Evolutionary conservation across 495 filamentous ascomycete genomes (phyloP).

Genomic region (Pseudoneurospora amorphoporcata): DNA sequence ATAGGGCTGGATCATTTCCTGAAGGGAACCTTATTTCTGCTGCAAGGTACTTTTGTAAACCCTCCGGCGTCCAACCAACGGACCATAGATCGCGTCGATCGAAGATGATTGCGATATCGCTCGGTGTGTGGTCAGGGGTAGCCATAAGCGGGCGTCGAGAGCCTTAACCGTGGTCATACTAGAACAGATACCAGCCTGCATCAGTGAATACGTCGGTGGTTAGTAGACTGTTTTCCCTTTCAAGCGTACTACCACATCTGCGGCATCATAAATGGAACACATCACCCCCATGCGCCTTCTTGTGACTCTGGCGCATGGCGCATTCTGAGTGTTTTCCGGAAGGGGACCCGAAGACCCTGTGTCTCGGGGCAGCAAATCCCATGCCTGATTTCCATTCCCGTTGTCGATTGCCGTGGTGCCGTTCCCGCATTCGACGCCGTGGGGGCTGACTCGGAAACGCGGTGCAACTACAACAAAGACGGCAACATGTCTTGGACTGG

Average conservation of each 20-base stretch:
- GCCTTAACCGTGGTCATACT: neutral
- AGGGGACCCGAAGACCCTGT: neutral
- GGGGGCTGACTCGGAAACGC: neutral
- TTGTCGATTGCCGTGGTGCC: neutral
- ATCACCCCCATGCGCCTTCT: neutral
- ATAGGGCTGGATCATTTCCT: neutral
- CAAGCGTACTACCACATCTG: neutral
- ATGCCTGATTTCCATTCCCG: neutral
- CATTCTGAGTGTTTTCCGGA: neutral
- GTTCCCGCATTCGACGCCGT: neutral
- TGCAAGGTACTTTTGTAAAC: neutral
- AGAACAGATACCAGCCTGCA: neutral
- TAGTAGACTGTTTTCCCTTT: neutral
- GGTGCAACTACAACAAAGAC: neutral
- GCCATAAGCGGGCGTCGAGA: neutral
- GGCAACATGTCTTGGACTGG: neutral
- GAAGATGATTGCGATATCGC: neutral
- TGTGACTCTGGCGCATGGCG: neutral
- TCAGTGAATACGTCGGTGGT: neutral
- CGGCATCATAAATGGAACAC: neutral
- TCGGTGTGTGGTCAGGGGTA: neutral
- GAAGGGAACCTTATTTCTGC: neutral
- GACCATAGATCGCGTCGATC: neutral
- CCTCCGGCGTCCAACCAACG: neutral
- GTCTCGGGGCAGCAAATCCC: neutral